A percentile compares a stretch with the other conserved stretches of the same genome.
These are phyloP conservation scores for Cladophialophora bantiana DNA, from an alignment of 2,329 filamentous ascomycete species.

Conservation along the genomic window DNA sequence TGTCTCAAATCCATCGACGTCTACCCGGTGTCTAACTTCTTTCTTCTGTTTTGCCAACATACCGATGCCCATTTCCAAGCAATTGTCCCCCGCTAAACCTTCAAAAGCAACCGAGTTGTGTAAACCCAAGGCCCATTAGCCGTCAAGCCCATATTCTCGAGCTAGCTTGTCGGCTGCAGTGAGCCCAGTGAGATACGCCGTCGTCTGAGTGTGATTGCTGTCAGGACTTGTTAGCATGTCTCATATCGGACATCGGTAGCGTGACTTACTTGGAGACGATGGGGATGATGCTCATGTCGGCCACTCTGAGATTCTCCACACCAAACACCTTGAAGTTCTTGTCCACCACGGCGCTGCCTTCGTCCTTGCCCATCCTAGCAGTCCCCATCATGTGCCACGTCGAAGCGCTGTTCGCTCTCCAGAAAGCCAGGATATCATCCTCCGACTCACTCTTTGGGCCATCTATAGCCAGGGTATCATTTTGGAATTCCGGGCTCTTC, in stretches of 20 bases:
- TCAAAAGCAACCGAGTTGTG: constrained; percentile 5
- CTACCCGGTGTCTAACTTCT: neutral
- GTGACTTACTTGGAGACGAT: constrained; percentile 45
- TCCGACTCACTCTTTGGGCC: constrained; percentile 59
- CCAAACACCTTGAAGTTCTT: constrained; percentile 49
- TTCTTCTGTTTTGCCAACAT: neutral
- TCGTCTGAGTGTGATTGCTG: constrained; percentile 61
- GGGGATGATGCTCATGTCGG: constrained; percentile 54
- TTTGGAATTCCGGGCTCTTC: constrained; percentile 54
- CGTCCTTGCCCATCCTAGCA: constrained; percentile 62
- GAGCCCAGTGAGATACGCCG: constrained; percentile 62
- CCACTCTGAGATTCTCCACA: constrained; percentile 50
- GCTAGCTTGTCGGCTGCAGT: constrained; percentile 61
- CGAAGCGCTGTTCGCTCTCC: constrained; percentile 53
- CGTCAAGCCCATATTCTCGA: constrained; percentile 51
- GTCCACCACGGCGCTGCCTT: constrained; percentile 58
- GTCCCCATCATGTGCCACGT: constrained; percentile 66
- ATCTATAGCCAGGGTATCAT: constrained; percentile 52
- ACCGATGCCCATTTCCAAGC: neutral
- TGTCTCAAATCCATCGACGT: neutral
- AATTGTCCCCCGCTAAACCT: neutral
- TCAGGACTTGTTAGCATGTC: constrained; percentile 10
- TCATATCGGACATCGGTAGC: neutral
- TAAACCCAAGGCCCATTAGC: constrained; percentile 3
- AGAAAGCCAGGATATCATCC: constrained; percentile 61